Evolutionary conservation across 768 basidiomycete genomes (phyloP).

Genomic region (Antrodiella citrinella): DNA sequence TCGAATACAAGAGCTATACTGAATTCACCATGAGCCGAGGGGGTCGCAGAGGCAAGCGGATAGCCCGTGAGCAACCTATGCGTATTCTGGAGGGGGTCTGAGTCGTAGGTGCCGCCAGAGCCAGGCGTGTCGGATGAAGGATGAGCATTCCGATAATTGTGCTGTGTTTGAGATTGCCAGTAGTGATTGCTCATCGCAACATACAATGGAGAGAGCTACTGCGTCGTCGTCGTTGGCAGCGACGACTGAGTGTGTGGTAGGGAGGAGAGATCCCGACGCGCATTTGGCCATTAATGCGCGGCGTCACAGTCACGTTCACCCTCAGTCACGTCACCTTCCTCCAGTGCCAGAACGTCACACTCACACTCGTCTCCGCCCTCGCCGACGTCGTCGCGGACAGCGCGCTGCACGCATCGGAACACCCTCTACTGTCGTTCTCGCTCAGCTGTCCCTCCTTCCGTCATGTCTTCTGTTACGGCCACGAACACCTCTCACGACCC

Average conservation of each 20-base stretch:
- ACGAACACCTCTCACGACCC: not conserved
- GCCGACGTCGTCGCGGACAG: not conserved
- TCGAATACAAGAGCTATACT: constrained; percentile 4
- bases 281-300: not conserved
- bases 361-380: not conserved
- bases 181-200: not conserved
- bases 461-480: not conserved
- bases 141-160: not conserved
- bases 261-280: not conserved
- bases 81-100: constrained; percentile 41
- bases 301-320: not conserved
- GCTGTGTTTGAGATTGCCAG: not conserved
- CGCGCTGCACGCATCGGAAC: not conserved
- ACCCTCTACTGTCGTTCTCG: not conserved
- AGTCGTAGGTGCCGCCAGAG: not conserved
- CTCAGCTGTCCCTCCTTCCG: not conserved
- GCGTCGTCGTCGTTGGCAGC: not conserved
- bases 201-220: not conserved
- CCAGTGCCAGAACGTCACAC: not conserved
- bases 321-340: not conserved
- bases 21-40: constrained; percentile 61
- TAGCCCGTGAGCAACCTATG: constrained; percentile 60
- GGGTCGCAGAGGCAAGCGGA: constrained; percentile 69
- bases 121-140: not conserved
- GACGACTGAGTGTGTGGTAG: not conserved